Evolutionary conservation across 306 rosid species (phyloP), one percentile per base, ranked within the genome.

Genomic region (Lathyrus tuberosus): DNA sequence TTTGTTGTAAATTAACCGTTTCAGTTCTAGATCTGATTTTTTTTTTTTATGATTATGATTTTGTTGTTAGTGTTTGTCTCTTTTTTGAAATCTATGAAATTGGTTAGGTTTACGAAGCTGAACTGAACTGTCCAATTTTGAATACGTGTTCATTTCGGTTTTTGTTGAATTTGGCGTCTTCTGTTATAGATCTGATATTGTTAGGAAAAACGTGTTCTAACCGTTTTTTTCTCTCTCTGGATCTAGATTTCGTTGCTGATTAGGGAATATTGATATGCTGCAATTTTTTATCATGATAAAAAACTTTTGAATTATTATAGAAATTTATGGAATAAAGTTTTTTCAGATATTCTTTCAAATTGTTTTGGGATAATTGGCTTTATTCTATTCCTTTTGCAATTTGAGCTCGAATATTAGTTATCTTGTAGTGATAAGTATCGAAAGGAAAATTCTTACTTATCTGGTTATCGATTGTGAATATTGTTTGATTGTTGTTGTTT

Each of bases 21-120:
- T 6, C 74, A 3, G 41, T 57, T 62, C 8, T 44, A 65, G 82
- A 73, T 81, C 85, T 77, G 67, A 8, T 35, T 33, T 6, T 33
- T 33, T 6, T 33, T 33, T 5, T 35, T 24, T 49, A 8, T 65
- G 64, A 38, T 64, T 53, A 13, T 41, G 13, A 16, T 17, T 33
- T 42, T 42, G 46, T 42, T 5, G 6, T 47, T 40, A 33, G 67
- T 10, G 65, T 54, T 58, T 56, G 49, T 53, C 44, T 46, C 7
- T 46, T n/a, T 6, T 46, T 46, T 46, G 17, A 14, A 6, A 46
- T 46, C 9, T 14, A n/a, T 2, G 6, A 6, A 59, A 24, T 68
- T 44, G 63, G 65, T 40, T 53, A 51, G 48, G 5, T 28, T 44
- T 71, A 16, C 48, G 48, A 48, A 48, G 15, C 65, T 79, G 73